phyloP scores from a whole-genome alignment of 306 rosid species.

The Datisca glomerata region DNA sequence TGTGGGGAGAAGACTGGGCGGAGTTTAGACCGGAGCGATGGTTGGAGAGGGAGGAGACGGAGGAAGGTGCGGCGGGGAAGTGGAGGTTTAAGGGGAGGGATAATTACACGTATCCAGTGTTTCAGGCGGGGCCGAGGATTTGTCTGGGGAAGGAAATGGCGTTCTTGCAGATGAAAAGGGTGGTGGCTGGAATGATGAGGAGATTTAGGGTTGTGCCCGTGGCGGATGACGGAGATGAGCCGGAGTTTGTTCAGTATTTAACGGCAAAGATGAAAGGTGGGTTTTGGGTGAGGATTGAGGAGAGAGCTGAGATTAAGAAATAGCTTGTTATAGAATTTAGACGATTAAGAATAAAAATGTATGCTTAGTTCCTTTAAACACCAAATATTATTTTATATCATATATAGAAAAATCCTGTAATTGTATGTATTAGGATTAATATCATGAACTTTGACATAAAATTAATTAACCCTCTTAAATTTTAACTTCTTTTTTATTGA shows the following conservation, averaged over 20 bases:
- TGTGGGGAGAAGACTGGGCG: conserved; percentile 61
- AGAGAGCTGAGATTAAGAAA: conserved; percentile 17
- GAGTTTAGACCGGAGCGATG: conserved; percentile 58
- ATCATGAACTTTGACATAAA: too few relatives aligned
- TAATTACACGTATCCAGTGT: conserved; percentile 43
- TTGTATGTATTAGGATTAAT: too few relatives aligned
- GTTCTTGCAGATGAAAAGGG: conserved; percentile 68
- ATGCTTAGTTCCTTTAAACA: too few relatives aligned
- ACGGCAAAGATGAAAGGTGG: conserved; percentile 55
- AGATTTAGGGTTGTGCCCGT: conserved; percentile 38
- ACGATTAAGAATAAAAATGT: too few relatives aligned
- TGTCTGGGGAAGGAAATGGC: conserved; percentile 83
- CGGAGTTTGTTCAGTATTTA: conserved; percentile 21
- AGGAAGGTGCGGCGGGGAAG: conserved; percentile 4
- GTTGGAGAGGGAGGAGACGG: conserved; percentile 20
- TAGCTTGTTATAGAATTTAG: too few relatives aligned
- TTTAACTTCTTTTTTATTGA: too few relatives aligned
- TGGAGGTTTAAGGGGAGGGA: conserved; percentile 49
- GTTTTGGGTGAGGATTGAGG: conserved; percentile 35
- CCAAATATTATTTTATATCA: too few relatives aligned
- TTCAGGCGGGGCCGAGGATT: conserved; percentile 74
- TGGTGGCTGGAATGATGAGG: conserved; percentile 36
- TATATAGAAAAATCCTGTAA: too few relatives aligned
- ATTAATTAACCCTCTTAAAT: too few relatives aligned
- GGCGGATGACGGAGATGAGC: conserved; percentile 15